Base-by-base conservation (phyloP, 108 stramenopile species). In the Skeletonema tropicum region DNA sequence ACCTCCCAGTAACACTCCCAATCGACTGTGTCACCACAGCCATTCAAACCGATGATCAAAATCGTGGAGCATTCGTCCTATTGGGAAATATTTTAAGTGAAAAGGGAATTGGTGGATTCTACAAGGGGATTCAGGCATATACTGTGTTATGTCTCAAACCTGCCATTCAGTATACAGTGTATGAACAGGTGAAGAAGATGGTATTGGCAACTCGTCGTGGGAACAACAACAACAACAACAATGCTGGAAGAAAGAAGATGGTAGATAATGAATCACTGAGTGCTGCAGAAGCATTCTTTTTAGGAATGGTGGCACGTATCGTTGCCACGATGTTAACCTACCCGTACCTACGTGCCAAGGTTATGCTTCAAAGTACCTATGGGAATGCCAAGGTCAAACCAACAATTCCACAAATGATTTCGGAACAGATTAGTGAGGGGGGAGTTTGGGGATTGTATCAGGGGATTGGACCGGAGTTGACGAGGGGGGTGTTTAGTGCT, bases 161-260 rank as follows among this genome's bases (percentile, higher is more conserved):
- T 17, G 97, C 97, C 41, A 87, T 97, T 61, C 95, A 97, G 64
- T 96, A 97, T 70, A 93, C 97, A 2, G 86, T 96, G 13, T 97
- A 92, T 78, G 94, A 97, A 64, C 91, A 94, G 66, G 85, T 97
- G 55, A 93, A 94, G 71, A 63, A 55, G 26, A 61, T 68, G 13
- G 66, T 76, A 25, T 39, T 88, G 39, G 65, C 86, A 17, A 72
- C 75, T 19, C 68, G 71, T n/a, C n/a, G n/a, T n/a, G n/a, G n/a
- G n/a, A n/a, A n/a, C n/a, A n/a, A n/a, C n/a, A n/a, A n/a, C n/a
- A n/a, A n/a, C n/a, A n/a, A n/a, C n/a, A n/a, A n/a, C 35, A 80
- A 77, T 41, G 61, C 58, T 29, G 26, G 26, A 29, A 1, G 26
- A 29, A 1, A 29, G 2, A 1, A 29, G 26, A 6, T 35, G 35